phyloP scores from a whole-genome alignment of 1,284 basidiomycete species.

The Marasmius tenuissimus region DNA sequence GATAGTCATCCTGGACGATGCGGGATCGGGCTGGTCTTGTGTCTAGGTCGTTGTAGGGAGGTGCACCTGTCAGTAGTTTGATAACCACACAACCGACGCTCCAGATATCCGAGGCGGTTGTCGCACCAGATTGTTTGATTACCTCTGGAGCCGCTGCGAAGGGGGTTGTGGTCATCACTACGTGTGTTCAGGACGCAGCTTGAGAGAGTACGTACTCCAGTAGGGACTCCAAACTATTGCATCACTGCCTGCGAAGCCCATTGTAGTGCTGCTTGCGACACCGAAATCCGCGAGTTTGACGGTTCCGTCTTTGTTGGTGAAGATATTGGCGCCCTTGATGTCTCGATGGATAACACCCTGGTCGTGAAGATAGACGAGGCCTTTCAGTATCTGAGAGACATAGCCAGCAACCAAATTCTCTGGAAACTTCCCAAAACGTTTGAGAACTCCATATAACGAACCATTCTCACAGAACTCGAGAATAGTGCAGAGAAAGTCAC shows the following conservation, averaged over 20 bases:
- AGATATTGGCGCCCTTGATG: slow-evolving; percentile 97
- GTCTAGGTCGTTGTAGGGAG: slow-evolving; percentile 93
- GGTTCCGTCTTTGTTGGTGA: slow-evolving; percentile 98
- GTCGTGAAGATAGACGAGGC: slow-evolving; percentile 92
- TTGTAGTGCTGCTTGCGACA: slow-evolving; percentile 78
- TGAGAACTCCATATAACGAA: slow-evolving; percentile 95
- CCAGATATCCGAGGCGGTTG: slow-evolving; percentile 97
- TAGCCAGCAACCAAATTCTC: slow-evolving; percentile 93
- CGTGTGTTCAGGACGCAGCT: not conserved
- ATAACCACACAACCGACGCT: slow-evolving; percentile 96
- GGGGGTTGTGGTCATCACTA: slow-evolving; percentile 10
- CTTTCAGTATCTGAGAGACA: slow-evolving; percentile 91
- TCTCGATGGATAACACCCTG: slow-evolving; percentile 99
- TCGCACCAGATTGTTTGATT: slow-evolving; percentile 95
- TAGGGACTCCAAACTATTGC: slow-evolving; percentile 96
- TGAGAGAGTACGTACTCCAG: slow-evolving; percentile 73
- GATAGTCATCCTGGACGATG: slow-evolving; percentile 97
- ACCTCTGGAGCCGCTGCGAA: slow-evolving; percentile 91
- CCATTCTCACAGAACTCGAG: slow-evolving; percentile 99
- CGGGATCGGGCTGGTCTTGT: slow-evolving; percentile 98
- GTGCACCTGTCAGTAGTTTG: slow-evolving; percentile 93
- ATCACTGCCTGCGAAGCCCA: slow-evolving; percentile 74
- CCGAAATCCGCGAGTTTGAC: slow-evolving; percentile 96
- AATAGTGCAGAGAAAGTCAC: slow-evolving; percentile 94
- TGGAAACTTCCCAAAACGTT: slow-evolving; percentile 96